These are phyloP conservation scores for Fusarium falciforme DNA, from an alignment of 2,329 filamentous ascomycete species.

Conservation along the genomic window DNA sequence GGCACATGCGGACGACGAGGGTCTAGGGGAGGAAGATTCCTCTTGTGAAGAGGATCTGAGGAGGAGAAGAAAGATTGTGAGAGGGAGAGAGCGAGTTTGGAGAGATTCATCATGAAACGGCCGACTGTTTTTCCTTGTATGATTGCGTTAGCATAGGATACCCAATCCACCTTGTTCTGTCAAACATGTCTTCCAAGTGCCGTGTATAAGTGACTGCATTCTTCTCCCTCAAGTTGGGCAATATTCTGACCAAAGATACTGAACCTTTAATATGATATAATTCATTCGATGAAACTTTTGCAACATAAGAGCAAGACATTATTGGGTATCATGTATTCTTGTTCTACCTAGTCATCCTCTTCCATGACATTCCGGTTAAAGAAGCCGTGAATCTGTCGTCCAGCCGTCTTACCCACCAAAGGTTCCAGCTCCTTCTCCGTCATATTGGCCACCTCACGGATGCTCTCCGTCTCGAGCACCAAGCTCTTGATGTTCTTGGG, in stretches of 20 bases:
- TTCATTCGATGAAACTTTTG: not conserved
- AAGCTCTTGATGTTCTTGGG: constrained; percentile 81
- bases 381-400: constrained; percentile 80
- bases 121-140: constrained; percentile 16
- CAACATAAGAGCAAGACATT: not conserved
- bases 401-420: constrained; percentile 82
- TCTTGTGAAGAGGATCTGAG: not conserved
- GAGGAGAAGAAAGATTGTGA: not conserved
- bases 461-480: constrained; percentile 77
- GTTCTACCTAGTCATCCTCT: constrained; percentile 51
- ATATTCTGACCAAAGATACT: not conserved
- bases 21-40: constrained; percentile 4
- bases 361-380: constrained; percentile 76
- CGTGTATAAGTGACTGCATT: not conserved
- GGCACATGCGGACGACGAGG: constrained; percentile 33
- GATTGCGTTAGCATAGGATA: constrained; percentile 42
- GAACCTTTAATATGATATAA: not conserved
- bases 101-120: constrained; percentile 22
- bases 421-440: constrained; percentile 76
- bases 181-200: not conserved
- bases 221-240: not conserved
- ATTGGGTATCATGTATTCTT: constrained; percentile 19
- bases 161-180: constrained; percentile 35
- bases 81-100: constrained; percentile 9
- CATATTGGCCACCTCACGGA: constrained; percentile 89